A percentile compares a stretch with the other conserved stretches of the same genome.
These are phyloP conservation scores for Xerocomus cyaneibrunnescens DNA, from an alignment of 1,284 basidiomycete species.

Conservation along the genomic window DNA sequence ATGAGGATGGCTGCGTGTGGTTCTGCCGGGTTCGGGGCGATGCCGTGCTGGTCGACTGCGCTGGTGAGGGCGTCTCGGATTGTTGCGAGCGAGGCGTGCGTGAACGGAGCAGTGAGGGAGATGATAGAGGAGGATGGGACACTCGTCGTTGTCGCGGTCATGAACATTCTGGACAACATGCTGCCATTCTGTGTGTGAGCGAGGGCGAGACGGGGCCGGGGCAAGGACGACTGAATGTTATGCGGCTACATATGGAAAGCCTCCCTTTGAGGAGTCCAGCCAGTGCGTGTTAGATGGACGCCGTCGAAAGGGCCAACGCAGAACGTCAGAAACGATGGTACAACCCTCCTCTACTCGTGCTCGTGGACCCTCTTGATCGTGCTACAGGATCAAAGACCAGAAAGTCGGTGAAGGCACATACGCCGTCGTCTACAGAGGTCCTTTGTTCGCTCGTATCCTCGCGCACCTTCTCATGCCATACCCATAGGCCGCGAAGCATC, in stretches of 20 bases:
- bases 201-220: background rate
- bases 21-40: slow-evolving; percentile 22
- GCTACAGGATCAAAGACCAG: slow-evolving; percentile 75
- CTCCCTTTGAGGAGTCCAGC: background rate
- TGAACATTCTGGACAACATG: slow-evolving; percentile 30
- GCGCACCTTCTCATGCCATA: background rate
- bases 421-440: slow-evolving; percentile 94
- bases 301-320: slow-evolving; percentile 70
- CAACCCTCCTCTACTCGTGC: background rate
- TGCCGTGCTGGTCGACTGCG: slow-evolving; percentile 3
- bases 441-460: background rate
- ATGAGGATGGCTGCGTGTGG: slow-evolving; percentile 67
- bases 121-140: slow-evolving; percentile 21
- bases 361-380: slow-evolving; percentile 10
- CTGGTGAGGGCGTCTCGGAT: slow-evolving; percentile 43
- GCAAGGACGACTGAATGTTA: too few relatives aligned
- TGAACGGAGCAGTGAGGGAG: slow-evolving; percentile 43
- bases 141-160: slow-evolving; percentile 9
- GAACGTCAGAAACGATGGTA: slow-evolving; percentile 72
- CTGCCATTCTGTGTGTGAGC: slow-evolving; percentile 18
- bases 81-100: slow-evolving; percentile 36
- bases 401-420: slow-evolving; percentile 97
- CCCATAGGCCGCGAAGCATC: slow-evolving; percentile 62
- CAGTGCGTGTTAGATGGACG: slow-evolving; percentile 53
- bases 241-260: slow-evolving; percentile 1